phyloP scores from a whole-genome alignment of 768 basidiomycete genomes.

The Sarcodon aspratus region DNA sequence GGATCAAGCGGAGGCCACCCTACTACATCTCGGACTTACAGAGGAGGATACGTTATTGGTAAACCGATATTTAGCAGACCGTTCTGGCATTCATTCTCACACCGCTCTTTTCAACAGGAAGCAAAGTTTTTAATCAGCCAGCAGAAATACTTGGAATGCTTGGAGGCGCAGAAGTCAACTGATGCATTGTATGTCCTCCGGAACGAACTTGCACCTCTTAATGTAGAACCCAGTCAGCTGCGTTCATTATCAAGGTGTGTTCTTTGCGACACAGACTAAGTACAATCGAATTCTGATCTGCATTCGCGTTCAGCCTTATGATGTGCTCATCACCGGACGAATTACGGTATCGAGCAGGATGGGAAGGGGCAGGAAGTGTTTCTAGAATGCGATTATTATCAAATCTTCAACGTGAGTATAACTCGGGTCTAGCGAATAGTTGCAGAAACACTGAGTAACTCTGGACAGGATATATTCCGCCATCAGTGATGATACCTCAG shows the following conservation, averaged over 20 bases:
- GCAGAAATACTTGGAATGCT: conserved; percentile 92
- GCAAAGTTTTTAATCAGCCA: conserved; percentile 81
- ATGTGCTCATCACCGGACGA: conserved; percentile 88
- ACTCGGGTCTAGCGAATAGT: neutral
- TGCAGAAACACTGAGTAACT: neutral
- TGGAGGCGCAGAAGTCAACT: conserved; percentile 74
- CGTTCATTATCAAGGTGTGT: conserved; percentile 79
- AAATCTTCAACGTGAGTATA: conserved; percentile 65
- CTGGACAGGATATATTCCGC: conserved; percentile 73
- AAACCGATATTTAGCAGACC: conserved; percentile 12
- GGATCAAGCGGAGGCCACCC: conserved; percentile 61
- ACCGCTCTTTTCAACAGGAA: conserved; percentile 32
- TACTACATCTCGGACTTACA: conserved; percentile 57
- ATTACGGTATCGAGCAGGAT: conserved; percentile 65
- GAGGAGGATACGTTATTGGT: conserved; percentile 66
- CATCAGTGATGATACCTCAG: conserved; percentile 87
- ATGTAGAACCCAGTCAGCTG: conserved; percentile 69
- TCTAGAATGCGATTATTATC: conserved; percentile 71
- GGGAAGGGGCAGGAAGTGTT: conserved; percentile 80
- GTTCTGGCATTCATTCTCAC: conserved; percentile 1
- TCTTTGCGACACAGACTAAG: conserved; percentile 1
- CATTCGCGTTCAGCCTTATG: conserved; percentile 46
- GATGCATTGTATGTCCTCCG: conserved; percentile 79
- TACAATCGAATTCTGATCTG: conserved; percentile 8
- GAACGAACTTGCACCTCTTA: conserved; percentile 77